Base-by-base conservation (phyloP, 2,329 filamentous ascomycete genomes). In the Periconia digitata region DNA sequence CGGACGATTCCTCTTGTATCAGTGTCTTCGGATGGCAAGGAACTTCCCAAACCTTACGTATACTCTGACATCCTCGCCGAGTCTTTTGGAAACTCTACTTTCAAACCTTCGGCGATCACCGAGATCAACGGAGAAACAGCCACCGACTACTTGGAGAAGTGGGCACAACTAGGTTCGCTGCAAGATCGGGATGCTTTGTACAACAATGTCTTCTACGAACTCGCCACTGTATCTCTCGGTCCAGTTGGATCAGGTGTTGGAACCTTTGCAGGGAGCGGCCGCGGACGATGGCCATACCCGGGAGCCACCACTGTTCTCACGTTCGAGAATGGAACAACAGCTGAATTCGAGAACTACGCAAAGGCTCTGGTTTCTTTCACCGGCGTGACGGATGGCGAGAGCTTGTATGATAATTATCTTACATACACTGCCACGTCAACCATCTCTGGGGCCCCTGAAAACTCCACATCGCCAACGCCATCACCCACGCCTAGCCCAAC, bases 111-210 rank as follows among this genome's bases (percentile, higher is more conserved):
- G 1, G 72, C 79, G 1, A 73, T 86, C 27, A 67, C 70, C 1
- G 64, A 76, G 49, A 85, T 86, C 62, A 81, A 86, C 56, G 82
- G 79, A n/a, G 64, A 77, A 38, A 73, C 83, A 37, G 80, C 77
- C 3, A 73, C 74, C 6, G 72, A 72, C 1, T 79, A 74, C 50
- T 69, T 84, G 16, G 69, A 77, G 36, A 70, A 78, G 2, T 76
- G 74, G 62, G 73, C 76, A 8, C 68, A 76, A 42, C 71, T 69
- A 44, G 77, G 79, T 46, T 71, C 66, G 22, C 73, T 77, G 23
- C 82, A 85, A 53, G 82, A 85, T 53, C 73, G 72, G 1, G 82
- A 85, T 66, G 81, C 81, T 21, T 71, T 82, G 51, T 85, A 78
- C 67, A 78, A 77, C 63, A 74, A 74, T 45, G 58, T 77, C 8